Evolutionary conservation across 768 basidiomycete species (phyloP), one percentile per base, ranked within the genome.

Genomic region (Terana coerulea): DNA sequence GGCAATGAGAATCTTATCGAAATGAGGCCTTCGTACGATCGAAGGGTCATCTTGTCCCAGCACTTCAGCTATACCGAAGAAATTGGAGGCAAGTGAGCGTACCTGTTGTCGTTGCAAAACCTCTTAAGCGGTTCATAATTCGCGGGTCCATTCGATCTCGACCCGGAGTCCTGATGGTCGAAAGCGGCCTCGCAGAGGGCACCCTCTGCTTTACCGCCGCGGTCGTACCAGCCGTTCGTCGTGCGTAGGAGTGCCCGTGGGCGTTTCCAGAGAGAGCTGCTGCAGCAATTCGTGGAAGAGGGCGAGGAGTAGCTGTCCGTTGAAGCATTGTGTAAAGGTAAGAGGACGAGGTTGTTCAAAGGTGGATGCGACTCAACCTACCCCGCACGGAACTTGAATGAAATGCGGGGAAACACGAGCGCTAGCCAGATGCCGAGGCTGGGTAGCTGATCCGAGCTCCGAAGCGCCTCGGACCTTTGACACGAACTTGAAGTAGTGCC

Each of bases 1-100:
- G 0, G 93, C 93, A 51, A 97, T 83, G 21, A 97, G 76, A 53
- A 95, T 90, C 75, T 97, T 97, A 72, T 89, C 83, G 58, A 93
- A 92, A 58, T 86, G 85, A 9, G 87, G 81, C 29, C 67, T 71
- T 36, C 67, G 52, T 14, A 26, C 19, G 35, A 48, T 29, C 21
- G 34, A 6, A 25, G 43, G 31, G 26, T 9, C n/a, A n/a, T n/a
- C n/a, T 21, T 15, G 34, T 24, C 19, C 19, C 6, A 33, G 14
- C 12, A 11, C 30, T 40, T 29, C n/a, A 22, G 33, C 45, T 34
- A 12, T 14, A 39, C 10, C 8, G 25, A 14, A 22, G 15, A 24
- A 2, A 12, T 35, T 6, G 14, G 14, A n/a, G 3, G 25, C 25
- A 41, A 10, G 2, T 4, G 26, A 10, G 24, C 49, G 24, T 41